These are phyloP conservation scores for Magnolia changhungtana DNA, from an alignment of 164 flowering plant genomes.

Conservation along the genomic window DNA sequence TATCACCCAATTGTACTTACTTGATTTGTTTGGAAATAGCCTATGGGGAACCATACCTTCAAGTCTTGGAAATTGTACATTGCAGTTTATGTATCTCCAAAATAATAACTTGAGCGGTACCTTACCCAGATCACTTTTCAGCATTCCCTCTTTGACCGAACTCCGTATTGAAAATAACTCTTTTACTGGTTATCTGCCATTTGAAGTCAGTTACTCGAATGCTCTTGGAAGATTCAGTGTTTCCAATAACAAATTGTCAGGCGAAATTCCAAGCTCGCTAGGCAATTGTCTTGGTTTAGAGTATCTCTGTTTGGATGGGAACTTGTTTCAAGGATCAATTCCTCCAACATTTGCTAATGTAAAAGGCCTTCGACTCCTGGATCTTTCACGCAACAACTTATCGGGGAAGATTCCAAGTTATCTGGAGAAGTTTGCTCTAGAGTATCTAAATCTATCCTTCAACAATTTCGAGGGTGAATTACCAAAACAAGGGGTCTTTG, in stretches of 20 bases:
- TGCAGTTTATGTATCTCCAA: slow-evolving; percentile 3
- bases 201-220: slow-evolving; percentile 22
- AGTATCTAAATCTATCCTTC: slow-evolving; percentile 13
- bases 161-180: slow-evolving; percentile 6
- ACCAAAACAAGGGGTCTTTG: slow-evolving; percentile 15
- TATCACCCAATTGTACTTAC: background rate
- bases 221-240: slow-evolving; percentile 8
- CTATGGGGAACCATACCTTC: slow-evolving; percentile 9
- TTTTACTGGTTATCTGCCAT: slow-evolving; percentile 24
- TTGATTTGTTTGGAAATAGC: background rate
- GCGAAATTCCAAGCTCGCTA: slow-evolving; percentile 16
- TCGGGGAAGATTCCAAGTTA: slow-evolving; percentile 11
- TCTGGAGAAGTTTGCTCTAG: background rate
- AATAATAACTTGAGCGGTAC: slow-evolving; percentile 14
- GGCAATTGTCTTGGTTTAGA: slow-evolving; percentile 18
- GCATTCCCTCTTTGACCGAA: slow-evolving; percentile 8
- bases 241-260: slow-evolving; percentile 13
- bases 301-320: slow-evolving; percentile 2
- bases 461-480: slow-evolving; percentile 18
- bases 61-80: slow-evolving; percentile 5
- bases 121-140: slow-evolving; percentile 11
- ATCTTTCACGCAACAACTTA: slow-evolving; percentile 15
- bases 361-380: background rate
- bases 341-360: background rate
- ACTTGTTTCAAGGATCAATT: slow-evolving; percentile 8